These are phyloP conservation scores for Colletotrichum sublineola DNA, from an alignment of 2,329 filamentous ascomycete species.

Conservation along the genomic window DNA sequence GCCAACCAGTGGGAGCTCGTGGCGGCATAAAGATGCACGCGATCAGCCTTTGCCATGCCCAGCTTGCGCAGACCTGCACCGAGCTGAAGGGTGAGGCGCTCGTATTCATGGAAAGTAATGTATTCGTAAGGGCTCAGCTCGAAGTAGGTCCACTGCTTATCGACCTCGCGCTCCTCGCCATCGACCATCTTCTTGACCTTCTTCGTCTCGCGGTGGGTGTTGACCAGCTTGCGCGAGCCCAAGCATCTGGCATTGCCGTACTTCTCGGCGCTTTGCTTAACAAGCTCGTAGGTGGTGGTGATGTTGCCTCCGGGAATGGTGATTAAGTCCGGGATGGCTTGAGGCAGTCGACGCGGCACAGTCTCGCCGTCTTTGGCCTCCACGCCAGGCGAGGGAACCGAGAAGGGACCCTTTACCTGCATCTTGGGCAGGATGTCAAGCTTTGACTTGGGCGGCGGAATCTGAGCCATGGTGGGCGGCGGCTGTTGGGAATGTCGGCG, in stretches of 20 bases:
- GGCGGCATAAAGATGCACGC: slow-evolving; percentile 83
- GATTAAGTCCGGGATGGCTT: slow-evolving; percentile 72
- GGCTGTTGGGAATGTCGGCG: not conserved
- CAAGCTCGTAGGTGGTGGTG: slow-evolving; percentile 81
- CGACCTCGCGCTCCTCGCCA: slow-evolving; percentile 81
- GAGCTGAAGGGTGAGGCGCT: slow-evolving; percentile 75
- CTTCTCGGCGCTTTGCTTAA: slow-evolving; percentile 74
- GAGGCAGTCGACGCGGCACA: slow-evolving; percentile 76
- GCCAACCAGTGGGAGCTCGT: slow-evolving; percentile 71
- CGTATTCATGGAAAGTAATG: slow-evolving; percentile 82
- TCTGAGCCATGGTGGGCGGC: slow-evolving; percentile 32
- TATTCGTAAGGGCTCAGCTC: slow-evolving; percentile 85
- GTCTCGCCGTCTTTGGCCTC: slow-evolving; percentile 79
- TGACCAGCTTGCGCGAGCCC: slow-evolving; percentile 79
- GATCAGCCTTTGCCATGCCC: slow-evolving; percentile 75
- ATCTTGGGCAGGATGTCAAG: slow-evolving; percentile 58
- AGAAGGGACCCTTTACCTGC: slow-evolving; percentile 73
- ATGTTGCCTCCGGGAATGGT: slow-evolving; percentile 73
- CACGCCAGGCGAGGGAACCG: slow-evolving; percentile 75
- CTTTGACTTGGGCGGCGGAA: slow-evolving; percentile 37
- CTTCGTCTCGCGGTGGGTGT: slow-evolving; percentile 85
- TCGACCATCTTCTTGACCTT: slow-evolving; percentile 91
- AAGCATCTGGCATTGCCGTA: slow-evolving; percentile 75
- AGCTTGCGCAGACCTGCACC: slow-evolving; percentile 80
- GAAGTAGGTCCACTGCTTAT: slow-evolving; percentile 92